Conservation (phyloP, 2,329 filamentous ascomycete genomes). For the Mycogone perniciosa region DNA sequence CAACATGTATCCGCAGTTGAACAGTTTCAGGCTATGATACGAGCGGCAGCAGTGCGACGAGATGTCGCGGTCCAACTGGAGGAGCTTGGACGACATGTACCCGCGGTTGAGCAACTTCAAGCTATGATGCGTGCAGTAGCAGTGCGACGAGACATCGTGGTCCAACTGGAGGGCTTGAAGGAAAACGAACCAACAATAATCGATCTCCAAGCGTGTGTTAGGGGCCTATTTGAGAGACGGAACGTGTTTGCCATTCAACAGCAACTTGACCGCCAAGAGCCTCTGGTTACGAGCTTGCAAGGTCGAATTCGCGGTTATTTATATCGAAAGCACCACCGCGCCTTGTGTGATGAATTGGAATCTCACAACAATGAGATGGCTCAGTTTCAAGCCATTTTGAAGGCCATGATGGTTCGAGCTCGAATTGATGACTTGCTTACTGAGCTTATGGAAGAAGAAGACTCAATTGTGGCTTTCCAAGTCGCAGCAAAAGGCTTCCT, state of each 20-base stretch:
- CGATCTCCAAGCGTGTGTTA: conserved; percentile 51
- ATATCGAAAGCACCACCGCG: conserved; percentile 52
- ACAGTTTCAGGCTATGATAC: conserved; percentile 44
- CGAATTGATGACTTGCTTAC: conserved; percentile 67
- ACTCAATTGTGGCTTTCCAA: conserved; percentile 68
- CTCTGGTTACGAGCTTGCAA: conserved; percentile 58
- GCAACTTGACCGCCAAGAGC: conserved; percentile 51
- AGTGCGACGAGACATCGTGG: conserved; percentile 44
- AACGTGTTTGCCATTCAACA: conserved; percentile 43
- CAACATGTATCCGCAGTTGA: conserved; percentile 40
- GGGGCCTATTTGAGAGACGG: conserved; percentile 55
- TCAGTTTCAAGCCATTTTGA: conserved; percentile 66
- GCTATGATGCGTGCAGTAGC: conserved; percentile 48
- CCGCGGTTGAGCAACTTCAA: conserved; percentile 44
- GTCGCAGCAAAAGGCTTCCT: conserved; percentile 65
- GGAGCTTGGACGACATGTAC: conserved; percentile 40
- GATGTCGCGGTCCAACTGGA: conserved; percentile 11
- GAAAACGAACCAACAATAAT: conserved; percentile 40
- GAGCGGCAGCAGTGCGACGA: no score
- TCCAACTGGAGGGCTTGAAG: conserved; percentile 42
- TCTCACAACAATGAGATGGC: conserved; percentile 61
- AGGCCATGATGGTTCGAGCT: conserved; percentile 72
- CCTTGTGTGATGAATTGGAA: conserved; percentile 63
- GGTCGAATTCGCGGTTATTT: conserved; percentile 59
- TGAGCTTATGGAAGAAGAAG: conserved; percentile 77